Evolutionary conservation across 2,329 filamentous ascomycete species (phyloP), one percentile per base, ranked within the genome.

Genomic region (Epichloe gansuensis): DNA sequence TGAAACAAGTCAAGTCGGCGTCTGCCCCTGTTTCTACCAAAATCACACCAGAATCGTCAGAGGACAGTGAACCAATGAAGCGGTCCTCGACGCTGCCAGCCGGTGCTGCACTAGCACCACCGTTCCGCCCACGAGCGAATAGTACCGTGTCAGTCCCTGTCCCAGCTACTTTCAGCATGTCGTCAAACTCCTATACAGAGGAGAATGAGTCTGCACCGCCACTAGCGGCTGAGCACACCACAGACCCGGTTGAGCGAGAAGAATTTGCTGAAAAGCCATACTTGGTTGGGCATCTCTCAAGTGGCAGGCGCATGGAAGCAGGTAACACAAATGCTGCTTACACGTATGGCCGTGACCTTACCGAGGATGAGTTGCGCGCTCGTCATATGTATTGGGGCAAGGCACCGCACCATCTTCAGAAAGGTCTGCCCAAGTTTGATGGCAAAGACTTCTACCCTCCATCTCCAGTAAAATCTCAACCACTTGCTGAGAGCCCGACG

Each of bases 371-470:
- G 60, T 66, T 76, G 46, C 75, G 75, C 51, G 78, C 81, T 56
- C 75, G 80, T 45, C 73, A 76, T 56, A 65, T 82, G 56, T 83
- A 81, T 62, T 84, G 80, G 78, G 79, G 77, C 9, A 75, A 77
- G 44, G 74, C 76, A 15, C 73, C 79, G 43, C 70, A 67, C 34
- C 72, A 74, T 57, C 69, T 72, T 12, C 70, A 75, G 48, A 71
- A 68, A 37, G 77, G 78, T 2, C 67, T 83, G 42, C 80, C 81
- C 37, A 83, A 80, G 62, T 85, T 81, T 58, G 80, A 84, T 57
- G 80, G 81, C 25, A 82, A 80, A 62, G 74, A 83, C 61, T 83
- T 83, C 58, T 83, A 82, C 56, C 77, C 75, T 34, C 67, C 77
- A 3, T 82, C 80, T 0, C 77, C 78, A 1, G 62, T 45, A 28